Evolutionary conservation across 2,329 filamentous ascomycete genomes (phyloP), one percentile per base, ranked within the genome.

Genomic region (Talaromyces islandicus): DNA sequence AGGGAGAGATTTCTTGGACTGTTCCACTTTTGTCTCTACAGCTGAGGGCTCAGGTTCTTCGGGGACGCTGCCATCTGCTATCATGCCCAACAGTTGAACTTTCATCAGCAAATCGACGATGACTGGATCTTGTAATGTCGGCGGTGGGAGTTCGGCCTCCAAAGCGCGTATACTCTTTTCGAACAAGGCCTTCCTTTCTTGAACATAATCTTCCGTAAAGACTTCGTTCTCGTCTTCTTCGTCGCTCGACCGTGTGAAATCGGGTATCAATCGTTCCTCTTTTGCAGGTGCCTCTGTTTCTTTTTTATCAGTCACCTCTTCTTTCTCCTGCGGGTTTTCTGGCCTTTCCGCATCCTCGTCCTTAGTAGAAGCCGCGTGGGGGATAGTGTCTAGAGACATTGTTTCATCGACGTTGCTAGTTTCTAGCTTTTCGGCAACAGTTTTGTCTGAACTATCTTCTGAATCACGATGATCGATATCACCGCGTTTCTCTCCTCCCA

Each of bases 131-230:
- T 78, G 71, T 46, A 80, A 67, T 9, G 74, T 71, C 1, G 76
- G 66, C 4, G 69, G 71, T 24, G 79, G 79, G 59, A 79, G 69
- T 63, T 77, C 75, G 7, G 74, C 71, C 56, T 74, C 71, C 24
- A 80, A 69, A 4, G 70, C 64, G 54, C 74, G 67, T 71, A 80
- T 76, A 56, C 80, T 76, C 59, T 73, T 75, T 62, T 78, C 75
- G 53, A 79, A 79, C 9, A 73, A 73, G 43, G 69, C 70, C 63
- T 79, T 78, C 17, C 76, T 72, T 64, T 77, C 74, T 27, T 76
- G 75, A 43, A 79, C 70, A 62, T 80, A 78, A 51, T 80, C 78
- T 54, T 81, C 77, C 11, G 77, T 79, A 48, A 81, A 76, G 35
- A 77, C 70, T 48, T 73, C 74, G 58, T 78, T 77, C 55, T 78